Base-by-base conservation (phyloP, 345 rosid species). In the Carallia pectinifolia region DNA sequence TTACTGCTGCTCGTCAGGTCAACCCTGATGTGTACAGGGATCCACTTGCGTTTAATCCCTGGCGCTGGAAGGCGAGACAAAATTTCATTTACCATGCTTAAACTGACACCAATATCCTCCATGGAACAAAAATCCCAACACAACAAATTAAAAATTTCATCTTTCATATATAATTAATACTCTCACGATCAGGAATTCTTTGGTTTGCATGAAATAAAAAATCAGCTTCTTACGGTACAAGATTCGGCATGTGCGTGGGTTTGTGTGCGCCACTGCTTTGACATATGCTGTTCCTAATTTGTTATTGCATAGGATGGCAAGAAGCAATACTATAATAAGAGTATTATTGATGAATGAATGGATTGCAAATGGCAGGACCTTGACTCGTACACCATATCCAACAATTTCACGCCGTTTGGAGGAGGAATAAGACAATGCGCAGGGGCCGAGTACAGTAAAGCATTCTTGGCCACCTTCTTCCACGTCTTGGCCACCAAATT, bases 321-420 rank as follows among this genome's bases (percentile, higher is more conserved):
- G 40, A 38, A 38, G 40, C 40, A 38, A 38, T 5, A 38, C 40
- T 80, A 69, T 23, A 76, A 38, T 38, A 38, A 7, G 40, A 7
- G 7, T 6, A 38, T 36, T 36, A 36, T 38, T 38, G 40, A 38
- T 38, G 40, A 7, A 38, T 38, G 7, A 38, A 27, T 67, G 30
- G 29, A 30, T 69, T 19, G 9, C 1, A n/a, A 12, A 40, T 69
- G 1, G 9, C 34, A 65, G 74, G 70, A 59, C 4, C 17, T 69
- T n/a, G 65, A 61, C 16, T 6, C 74, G 7, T 7, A 13, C 23
- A 65, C 15, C 10, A 63, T 75, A 70, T 68, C 62, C 6, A 70
- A 72, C 74, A 75, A 81, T 40, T 69, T 78, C 65, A 65, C 70
- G 72, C 80, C 85, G 4, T 81, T 75, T 7, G 74, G 81, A 5